Evolutionary conservation across 2,329 filamentous ascomycete species (phyloP), one percentile per base, ranked within the genome.

Genomic region (Berkeleyomyces basicola): DNA sequence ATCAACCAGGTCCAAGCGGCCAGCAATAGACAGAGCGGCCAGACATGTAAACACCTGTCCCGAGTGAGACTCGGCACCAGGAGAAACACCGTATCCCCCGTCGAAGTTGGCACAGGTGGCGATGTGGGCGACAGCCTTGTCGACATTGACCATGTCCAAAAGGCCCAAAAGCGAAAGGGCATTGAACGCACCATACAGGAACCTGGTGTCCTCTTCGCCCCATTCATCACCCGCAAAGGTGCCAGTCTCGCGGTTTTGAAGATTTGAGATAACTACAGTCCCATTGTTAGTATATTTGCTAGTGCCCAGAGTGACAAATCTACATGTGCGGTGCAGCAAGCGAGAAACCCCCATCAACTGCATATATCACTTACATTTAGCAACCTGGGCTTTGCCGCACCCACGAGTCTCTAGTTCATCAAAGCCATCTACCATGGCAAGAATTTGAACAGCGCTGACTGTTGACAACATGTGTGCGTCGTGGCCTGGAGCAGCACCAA

Each of bases 391-490:
- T 72, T 84, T 90, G 53, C 74, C 55, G 67, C 81, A 79, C 61
- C 87, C 81, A 65, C 80, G 80, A 63, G 77, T 76, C 67, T 97
- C 90, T 39, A 99, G 80, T 68, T 92, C 87, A 66, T 86, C 86
- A 68, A 96, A 79, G 37, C 87, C 93, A 74, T 96, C 87, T 37
- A 95, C 76, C 70, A 87, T 90, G 67, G 88, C 88, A 60, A 99
- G 80, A 68, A 96, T 90, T 76, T 99, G 93, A 68, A 99, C 86
- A 61, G 89, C 91, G 75, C 90, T 96, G 71, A 93, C 88, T 62
- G 93, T 99, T 72, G 92, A 96, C 61, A 97, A 82, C 83, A 99
- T 89, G 73, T 99, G 93, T 36, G 92, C 84, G 75, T 99, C 93
- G 72, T 99, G 93, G 4, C 88, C 88, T 0, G 93, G 93, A 10